Conservation (phyloP, 306 rosid species). For the Trifolium fragiferum region DNA sequence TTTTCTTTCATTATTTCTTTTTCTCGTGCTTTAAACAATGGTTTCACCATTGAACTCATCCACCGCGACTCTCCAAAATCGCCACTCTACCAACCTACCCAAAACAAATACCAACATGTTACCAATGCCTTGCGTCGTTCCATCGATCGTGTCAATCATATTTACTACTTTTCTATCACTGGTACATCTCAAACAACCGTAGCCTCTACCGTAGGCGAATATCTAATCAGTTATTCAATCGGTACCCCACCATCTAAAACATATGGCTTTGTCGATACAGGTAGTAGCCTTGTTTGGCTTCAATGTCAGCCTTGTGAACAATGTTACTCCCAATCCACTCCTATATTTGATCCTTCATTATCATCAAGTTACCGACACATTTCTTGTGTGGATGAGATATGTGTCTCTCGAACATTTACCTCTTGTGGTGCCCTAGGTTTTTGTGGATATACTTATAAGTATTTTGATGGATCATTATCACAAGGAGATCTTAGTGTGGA, state of each 20-base stretch:
- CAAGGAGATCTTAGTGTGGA: slow-evolving; percentile 50
- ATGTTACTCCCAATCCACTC: slow-evolving; percentile 51
- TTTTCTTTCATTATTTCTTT: not conserved
- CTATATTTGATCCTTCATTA: slow-evolving; percentile 50
- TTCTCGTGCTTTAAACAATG: not conserved
- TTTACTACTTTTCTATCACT: not conserved
- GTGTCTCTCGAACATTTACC: fast-evolving
- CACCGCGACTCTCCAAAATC: slow-evolving; percentile 61
- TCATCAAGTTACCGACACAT: slow-evolving; percentile 42
- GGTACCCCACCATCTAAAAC: slow-evolving; percentile 60
- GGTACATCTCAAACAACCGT: slow-evolving; percentile 6
- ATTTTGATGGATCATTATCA: slow-evolving; percentile 47
- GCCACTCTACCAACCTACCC: slow-evolving; percentile 44
- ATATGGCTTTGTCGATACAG: slow-evolving; percentile 57
- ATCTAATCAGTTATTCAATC: slow-evolving; percentile 48
- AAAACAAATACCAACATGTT: slow-evolving; percentile 44
- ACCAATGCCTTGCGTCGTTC: slow-evolving; percentile 53
- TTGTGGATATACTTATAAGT: slow-evolving; percentile 29
- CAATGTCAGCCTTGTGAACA: slow-evolving; percentile 57
- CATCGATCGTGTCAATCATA: slow-evolving; percentile 17
- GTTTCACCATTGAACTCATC: slow-evolving; percentile 47
- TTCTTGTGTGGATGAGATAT: not conserved
- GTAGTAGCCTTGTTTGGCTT: slow-evolving; percentile 61
- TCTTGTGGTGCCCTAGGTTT: not conserved
- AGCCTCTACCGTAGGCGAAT: slow-evolving; percentile 37